Percentiles rank a stretch among this genome's conserved stretches.
Conservation (phyloP, 345 rosid species). For the Litchi chinensis region DNA sequence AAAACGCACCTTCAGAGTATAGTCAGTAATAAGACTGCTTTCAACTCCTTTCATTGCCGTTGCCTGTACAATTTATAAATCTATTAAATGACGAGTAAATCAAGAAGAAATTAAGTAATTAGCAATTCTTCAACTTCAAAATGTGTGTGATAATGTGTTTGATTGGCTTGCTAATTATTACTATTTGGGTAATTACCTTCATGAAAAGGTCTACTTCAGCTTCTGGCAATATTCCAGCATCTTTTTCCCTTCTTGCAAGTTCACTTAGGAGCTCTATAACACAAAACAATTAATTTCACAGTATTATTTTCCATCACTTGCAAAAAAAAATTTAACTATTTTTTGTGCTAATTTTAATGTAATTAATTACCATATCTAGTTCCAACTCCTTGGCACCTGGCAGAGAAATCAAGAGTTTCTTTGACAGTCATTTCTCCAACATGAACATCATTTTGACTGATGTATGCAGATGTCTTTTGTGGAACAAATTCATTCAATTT, state of each 20-base stretch:
- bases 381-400: conserved; percentile 93
- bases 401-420: conserved; percentile 94
- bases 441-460: conserved; percentile 93
- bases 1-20: conserved; percentile 73
- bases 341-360: background rate
- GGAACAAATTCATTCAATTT: conserved; percentile 70
- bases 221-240: conserved; percentile 77
- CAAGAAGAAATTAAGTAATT: background rate
- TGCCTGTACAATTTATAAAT: conserved; percentile 43
- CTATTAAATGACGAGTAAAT: background rate
- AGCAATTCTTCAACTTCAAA: background rate
- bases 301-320: background rate
- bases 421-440: conserved; percentile 85
- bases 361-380: conserved; percentile 68
- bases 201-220: conserved; percentile 88
- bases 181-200: conserved; percentile 47
- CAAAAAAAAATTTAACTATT: no score
- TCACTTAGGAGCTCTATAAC: conserved; percentile 65
- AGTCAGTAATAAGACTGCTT: conserved; percentile 85
- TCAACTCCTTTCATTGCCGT: conserved; percentile 71
- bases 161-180: no score
- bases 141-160: no score
- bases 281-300: background rate
- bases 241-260: conserved; percentile 78
- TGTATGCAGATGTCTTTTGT: conserved; percentile 85